Conservation (phyloP, 441 rosid species). For the Corymbia citriodora region DNA sequence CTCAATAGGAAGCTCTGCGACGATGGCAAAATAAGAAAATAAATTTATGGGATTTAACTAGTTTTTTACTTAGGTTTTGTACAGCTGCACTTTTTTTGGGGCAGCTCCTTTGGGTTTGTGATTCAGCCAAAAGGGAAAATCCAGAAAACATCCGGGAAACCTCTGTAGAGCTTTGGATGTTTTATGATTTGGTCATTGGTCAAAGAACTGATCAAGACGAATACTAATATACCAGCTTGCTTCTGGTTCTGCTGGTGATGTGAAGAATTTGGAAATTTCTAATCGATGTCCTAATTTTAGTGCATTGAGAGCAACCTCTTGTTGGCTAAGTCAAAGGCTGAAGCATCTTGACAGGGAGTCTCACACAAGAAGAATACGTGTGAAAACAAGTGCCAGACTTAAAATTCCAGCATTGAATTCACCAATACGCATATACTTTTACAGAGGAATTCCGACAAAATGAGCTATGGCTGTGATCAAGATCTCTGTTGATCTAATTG, state of each 20-base stretch:
- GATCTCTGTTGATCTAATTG: neutral
- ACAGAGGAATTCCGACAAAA: neutral
- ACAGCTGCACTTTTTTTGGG: neutral
- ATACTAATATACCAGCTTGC: neutral
- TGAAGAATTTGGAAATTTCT: neutral
- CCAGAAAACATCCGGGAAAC: neutral
- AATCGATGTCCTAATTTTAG: neutral
- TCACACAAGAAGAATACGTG: neutral
- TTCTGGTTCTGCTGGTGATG: neutral
- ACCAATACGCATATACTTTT: neutral
- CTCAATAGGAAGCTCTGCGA: constrained; percentile 6
- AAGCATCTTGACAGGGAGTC: neutral
- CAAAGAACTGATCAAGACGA: neutral
- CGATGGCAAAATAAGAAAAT: neutral
- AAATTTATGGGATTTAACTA: neutral
- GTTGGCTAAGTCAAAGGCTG: neutral
- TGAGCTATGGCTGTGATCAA: neutral
- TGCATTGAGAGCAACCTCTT: neutral
- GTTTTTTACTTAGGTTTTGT: neutral
- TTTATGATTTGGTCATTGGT: neutral
- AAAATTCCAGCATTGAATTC: neutral
- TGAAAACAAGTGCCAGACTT: neutral
- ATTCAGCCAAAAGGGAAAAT: neutral
- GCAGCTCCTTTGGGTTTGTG: neutral
- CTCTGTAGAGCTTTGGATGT: neutral